Evolutionary conservation across 2,329 filamentous ascomycete genomes (phyloP).

Genomic region (Alternaria sp.): DNA sequence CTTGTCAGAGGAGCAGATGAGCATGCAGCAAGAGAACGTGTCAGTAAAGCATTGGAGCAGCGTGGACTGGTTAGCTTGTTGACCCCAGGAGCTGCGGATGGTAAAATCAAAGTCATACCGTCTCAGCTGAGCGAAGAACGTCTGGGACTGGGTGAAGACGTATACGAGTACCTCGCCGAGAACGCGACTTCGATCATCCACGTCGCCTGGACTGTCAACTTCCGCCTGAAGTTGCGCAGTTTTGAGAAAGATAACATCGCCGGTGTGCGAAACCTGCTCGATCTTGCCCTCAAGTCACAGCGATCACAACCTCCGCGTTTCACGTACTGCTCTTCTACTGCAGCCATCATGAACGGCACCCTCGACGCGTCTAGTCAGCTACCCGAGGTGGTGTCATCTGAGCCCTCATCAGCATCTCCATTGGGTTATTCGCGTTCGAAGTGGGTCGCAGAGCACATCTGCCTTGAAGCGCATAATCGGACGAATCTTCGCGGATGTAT

Average conservation of each 20-base stretch:
- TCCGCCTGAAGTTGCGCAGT: slow-evolving; percentile 61
- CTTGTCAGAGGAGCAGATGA: slow-evolving; percentile 58
- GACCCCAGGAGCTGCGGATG: slow-evolving; percentile 13
- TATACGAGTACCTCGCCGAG: slow-evolving; percentile 51
- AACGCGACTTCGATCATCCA: slow-evolving; percentile 64
- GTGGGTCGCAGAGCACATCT: slow-evolving; percentile 66
- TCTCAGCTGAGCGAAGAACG: slow-evolving; percentile 55
- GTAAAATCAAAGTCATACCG: slow-evolving; percentile 57
- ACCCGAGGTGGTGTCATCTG: slow-evolving; percentile 50
- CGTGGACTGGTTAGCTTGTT: slow-evolving; percentile 36
- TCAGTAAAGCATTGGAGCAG: slow-evolving; percentile 40
- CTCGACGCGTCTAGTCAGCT: slow-evolving; percentile 31
- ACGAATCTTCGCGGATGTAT: slow-evolving; percentile 36
- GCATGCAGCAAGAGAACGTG: slow-evolving; percentile 38
- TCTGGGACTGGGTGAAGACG: slow-evolving; percentile 56
- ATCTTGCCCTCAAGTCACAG: slow-evolving; percentile 50
- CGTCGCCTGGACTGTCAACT: slow-evolving; percentile 70
- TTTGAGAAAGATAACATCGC: slow-evolving; percentile 63
- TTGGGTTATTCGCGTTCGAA: slow-evolving; percentile 62
- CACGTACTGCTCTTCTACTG: slow-evolving; percentile 61
- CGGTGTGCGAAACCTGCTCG: slow-evolving; percentile 58
- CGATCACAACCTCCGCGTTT: slow-evolving; percentile 46
- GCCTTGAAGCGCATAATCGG: slow-evolving; percentile 46
- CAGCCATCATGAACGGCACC: slow-evolving; percentile 48
- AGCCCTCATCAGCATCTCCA: slow-evolving; percentile 53